These are phyloP conservation scores for Parasarocladium wereldwijsianum DNA, from an alignment of 2,329 filamentous ascomycete genomes.

Conservation along the genomic window DNA sequence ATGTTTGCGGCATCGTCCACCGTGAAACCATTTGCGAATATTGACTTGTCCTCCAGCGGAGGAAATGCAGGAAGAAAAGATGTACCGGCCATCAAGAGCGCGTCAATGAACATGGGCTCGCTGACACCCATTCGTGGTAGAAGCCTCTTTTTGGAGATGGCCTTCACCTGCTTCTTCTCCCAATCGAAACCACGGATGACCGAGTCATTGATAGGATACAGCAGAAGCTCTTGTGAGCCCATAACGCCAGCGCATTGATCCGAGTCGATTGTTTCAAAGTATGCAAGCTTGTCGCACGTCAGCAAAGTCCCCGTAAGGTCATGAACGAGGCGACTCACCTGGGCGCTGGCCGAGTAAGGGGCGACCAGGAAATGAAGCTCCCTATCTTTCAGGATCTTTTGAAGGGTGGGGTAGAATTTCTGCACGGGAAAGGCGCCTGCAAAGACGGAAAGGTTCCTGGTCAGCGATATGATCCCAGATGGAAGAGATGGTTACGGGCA, in stretches of 20 bases:
- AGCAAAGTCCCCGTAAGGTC: too few species aligned
- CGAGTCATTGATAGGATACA: constrained; percentile 70
- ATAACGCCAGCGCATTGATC: constrained; percentile 63
- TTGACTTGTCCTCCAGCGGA: constrained; percentile 46
- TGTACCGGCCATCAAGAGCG: constrained; percentile 69
- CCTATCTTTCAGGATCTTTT: constrained; percentile 55
- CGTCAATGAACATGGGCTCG: constrained; percentile 68
- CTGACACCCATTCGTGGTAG: constrained; percentile 51
- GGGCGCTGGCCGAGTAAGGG: constrained; percentile 75
- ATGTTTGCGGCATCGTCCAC: constrained; percentile 68
- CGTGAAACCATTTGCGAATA: constrained; percentile 42
- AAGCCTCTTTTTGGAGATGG: constrained; percentile 51
- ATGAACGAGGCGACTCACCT: too few species aligned
- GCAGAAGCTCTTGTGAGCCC: constrained; percentile 70
- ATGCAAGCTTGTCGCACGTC: constrained; percentile 46
- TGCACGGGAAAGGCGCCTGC: constrained; percentile 57
- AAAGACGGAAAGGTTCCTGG: constrained; percentile 9
- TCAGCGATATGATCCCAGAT: neutral
- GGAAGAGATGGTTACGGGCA: constrained; percentile 9
- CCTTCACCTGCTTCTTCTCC: constrained; percentile 48
- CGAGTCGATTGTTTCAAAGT: constrained; percentile 54
- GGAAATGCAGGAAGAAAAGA: constrained; percentile 70
- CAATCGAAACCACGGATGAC: constrained; percentile 56
- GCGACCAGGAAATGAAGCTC: constrained; percentile 66
- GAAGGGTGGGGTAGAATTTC: constrained; percentile 62